These are phyloP conservation scores for Lactarius tabidus DNA, from an alignment of 768 basidiomycete genomes.

Conservation along the genomic window DNA sequence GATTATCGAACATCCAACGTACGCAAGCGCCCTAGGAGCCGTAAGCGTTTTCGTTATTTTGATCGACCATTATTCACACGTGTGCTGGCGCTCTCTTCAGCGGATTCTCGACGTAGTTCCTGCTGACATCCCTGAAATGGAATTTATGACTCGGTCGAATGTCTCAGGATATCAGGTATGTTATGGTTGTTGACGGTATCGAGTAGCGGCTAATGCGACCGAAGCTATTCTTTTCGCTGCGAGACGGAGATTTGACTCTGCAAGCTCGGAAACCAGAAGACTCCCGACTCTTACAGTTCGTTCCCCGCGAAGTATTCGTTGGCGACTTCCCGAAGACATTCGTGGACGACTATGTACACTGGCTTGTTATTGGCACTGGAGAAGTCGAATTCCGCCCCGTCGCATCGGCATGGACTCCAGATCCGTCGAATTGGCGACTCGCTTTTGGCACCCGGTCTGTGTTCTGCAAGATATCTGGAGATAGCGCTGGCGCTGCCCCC, in stretches of 20 bases:
- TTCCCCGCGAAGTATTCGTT: conserved; percentile 33
- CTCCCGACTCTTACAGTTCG: conserved; percentile 27
- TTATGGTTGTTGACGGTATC: background rate
- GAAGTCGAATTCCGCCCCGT: conserved; percentile 35
- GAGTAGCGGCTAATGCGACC: background rate
- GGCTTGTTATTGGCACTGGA: conserved; percentile 31
- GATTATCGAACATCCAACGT: background rate
- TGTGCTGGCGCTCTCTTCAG: background rate
- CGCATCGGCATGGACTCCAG: conserved; percentile 31
- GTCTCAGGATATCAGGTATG: background rate
- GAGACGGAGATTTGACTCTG: background rate
- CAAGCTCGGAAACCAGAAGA: background rate
- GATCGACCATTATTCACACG: background rate
- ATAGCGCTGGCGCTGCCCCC: background rate
- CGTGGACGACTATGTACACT: conserved; percentile 27
- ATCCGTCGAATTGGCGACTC: conserved; percentile 31
- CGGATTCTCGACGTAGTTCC: conserved; percentile 1
- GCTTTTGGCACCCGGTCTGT: background rate
- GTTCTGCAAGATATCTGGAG: background rate
- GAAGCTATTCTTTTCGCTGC: background rate
- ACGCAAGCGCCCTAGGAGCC: background rate
- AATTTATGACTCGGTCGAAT: conserved; percentile 1
- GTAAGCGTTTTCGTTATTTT: too few relatives aligned
- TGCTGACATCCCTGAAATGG: background rate
- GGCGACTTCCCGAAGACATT: conserved; percentile 31